A percentile compares a stretch with the other conserved stretches of the same genome.
Conservation (phyloP, 2,329 filamentous ascomycete species). For the Alternaria consortialis region DNA sequence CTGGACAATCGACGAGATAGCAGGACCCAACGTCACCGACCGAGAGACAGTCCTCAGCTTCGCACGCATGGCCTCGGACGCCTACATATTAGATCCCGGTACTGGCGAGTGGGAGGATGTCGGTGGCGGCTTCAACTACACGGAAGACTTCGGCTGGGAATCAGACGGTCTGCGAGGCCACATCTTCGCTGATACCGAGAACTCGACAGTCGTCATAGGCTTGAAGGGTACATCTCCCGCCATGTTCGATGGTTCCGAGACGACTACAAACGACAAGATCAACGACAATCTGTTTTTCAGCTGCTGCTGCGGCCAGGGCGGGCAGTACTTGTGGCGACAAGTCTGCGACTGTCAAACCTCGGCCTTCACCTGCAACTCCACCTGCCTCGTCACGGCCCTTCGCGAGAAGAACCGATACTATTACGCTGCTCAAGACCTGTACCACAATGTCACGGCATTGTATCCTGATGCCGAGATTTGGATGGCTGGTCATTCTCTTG, state of each 20-base stretch:
- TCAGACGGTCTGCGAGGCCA: constrained; percentile 88
- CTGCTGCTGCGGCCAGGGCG: constrained; percentile 95
- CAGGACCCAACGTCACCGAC: constrained; percentile 83
- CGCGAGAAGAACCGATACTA: constrained; percentile 90
- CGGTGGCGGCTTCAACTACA: constrained; percentile 81
- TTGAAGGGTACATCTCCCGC: constrained; percentile 89
- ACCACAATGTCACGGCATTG: constrained; percentile 87
- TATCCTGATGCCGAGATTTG: constrained; percentile 88
- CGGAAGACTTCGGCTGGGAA: constrained; percentile 92
- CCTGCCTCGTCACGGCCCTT: constrained; percentile 80
- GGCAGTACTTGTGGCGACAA: constrained; percentile 87
- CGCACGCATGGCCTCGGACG: constrained; percentile 87
- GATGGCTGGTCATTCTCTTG: constrained; percentile 91
- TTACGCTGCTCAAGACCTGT: constrained; percentile 85
- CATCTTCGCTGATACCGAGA: constrained; percentile 85
- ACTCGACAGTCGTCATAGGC: constrained; percentile 88
- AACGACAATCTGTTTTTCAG: constrained; percentile 99
- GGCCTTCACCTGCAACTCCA: constrained; percentile 91
- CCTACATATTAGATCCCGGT: constrained; percentile 79
- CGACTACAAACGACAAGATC: constrained; percentile 95
- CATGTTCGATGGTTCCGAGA: constrained; percentile 95
- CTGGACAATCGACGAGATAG: constrained; percentile 83
- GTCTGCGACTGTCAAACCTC: constrained; percentile 92
- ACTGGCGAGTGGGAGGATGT: constrained; percentile 79
- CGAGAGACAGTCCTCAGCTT: constrained; percentile 84